phyloP scores from a whole-genome alignment of 2,329 filamentous ascomycete species.

The Didymella pinodella region DNA sequence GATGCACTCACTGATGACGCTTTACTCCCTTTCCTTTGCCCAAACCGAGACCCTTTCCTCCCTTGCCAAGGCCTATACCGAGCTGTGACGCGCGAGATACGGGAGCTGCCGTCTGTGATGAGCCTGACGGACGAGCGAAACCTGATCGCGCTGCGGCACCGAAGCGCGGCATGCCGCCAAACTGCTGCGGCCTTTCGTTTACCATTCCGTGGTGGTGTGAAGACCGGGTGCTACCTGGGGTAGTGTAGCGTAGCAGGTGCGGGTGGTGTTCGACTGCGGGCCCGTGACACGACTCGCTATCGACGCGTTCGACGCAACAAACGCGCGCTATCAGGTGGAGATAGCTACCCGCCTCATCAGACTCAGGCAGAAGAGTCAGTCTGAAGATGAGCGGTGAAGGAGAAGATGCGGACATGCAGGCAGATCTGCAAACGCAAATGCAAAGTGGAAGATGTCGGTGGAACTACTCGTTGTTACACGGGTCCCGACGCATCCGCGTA shows the following conservation, averaged over 20 bases:
- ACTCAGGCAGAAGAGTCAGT: conserved; percentile 3
- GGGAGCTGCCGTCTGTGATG: background rate
- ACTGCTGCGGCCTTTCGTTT: conserved; percentile 13
- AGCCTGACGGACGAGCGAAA: background rate
- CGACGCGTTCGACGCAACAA: conserved; percentile 19
- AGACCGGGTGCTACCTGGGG: conserved; percentile 6
- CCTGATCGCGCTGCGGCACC: conserved; percentile 14
- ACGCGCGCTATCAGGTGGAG: conserved; percentile 27
- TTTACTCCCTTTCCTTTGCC: conserved; percentile 33
- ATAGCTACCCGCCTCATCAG: conserved; percentile 4
- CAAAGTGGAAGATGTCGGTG: background rate
- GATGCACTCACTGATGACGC: conserved; percentile 36
- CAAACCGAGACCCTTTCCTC: conserved; percentile 25
- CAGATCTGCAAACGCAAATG: background rate
- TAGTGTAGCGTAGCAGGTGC: background rate
- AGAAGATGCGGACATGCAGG: background rate
- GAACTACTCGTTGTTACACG: background rate
- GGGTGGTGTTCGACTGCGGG: background rate
- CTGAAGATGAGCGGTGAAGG: background rate
- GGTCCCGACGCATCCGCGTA: background rate
- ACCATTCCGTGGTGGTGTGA: conserved; percentile 8
- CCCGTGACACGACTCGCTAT: conserved; percentile 1
- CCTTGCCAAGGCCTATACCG: conserved; percentile 33
- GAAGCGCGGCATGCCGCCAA: conserved; percentile 21
- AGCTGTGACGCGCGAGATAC: conserved; percentile 25